phyloP scores from a whole-genome alignment of 768 basidiomycete genomes.

The Lactifluus rugatus region DNA sequence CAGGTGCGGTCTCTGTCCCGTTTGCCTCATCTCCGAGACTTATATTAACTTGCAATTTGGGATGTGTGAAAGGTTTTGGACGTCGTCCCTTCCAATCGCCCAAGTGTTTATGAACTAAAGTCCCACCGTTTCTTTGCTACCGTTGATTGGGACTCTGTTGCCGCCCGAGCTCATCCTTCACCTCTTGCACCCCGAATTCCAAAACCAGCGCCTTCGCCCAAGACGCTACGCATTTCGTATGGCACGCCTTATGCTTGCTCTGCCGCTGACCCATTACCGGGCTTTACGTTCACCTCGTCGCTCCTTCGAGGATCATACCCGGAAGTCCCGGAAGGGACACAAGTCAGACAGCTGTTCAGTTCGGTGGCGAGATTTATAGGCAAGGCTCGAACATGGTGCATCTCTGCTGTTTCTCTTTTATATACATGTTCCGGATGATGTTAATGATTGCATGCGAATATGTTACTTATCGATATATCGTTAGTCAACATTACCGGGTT shows the following conservation, averaged over 20 bases:
- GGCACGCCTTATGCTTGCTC: constrained; percentile 13
- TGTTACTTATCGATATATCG: not conserved
- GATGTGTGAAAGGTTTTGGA: constrained; percentile 4
- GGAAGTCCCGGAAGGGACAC: not conserved
- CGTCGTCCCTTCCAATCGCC: constrained; percentile 10
- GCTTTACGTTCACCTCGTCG: constrained; percentile 9
- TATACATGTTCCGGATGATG: not conserved
- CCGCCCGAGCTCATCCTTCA: constrained; percentile 3
- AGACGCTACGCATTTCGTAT: constrained; percentile 10
- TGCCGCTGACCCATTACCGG: not conserved
- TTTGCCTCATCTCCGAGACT: no score
- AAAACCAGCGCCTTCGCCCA: constrained; percentile 1
- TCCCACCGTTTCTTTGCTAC: constrained; percentile 16
- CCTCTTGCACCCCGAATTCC: constrained; percentile 8
- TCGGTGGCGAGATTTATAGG: not conserved
- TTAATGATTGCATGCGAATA: not conserved
- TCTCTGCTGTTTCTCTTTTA: not conserved
- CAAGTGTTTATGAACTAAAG: constrained; percentile 12
- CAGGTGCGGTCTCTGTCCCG: not conserved
- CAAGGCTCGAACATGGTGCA: constrained; percentile 1
- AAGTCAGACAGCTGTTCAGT: not conserved
- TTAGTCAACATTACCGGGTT: not conserved
- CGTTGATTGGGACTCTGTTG: constrained; percentile 13
- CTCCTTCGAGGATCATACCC: not conserved
- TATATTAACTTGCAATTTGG: not conserved